Conservation (phyloP, 208 protist genomes). For the Crithidia mellificae region DNA sequence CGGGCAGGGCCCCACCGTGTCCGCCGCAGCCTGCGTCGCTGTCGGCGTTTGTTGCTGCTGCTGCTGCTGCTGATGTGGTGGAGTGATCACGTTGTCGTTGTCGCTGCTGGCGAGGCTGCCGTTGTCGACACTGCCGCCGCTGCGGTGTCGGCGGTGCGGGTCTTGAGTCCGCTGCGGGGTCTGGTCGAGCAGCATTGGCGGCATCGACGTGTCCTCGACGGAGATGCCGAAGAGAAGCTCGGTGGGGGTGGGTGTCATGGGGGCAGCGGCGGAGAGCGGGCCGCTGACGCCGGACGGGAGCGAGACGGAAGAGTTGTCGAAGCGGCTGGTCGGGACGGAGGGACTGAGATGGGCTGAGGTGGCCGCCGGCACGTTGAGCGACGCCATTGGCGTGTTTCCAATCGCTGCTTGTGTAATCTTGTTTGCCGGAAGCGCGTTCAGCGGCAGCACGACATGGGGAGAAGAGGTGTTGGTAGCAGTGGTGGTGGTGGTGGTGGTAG, state of each 20-base stretch:
- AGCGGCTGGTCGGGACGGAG: not conserved
- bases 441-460: constrained; percentile 1
- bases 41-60: not conserved
- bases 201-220: constrained; percentile 7
- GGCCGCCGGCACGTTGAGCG: not conserved
- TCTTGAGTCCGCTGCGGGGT: not conserved
- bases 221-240: constrained; percentile 36
- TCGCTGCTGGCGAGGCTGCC: constrained; percentile 7
- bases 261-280: not conserved
- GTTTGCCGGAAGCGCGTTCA: not conserved
- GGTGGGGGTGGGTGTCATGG: constrained; percentile 4
- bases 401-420: not conserved
- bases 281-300: not conserved
- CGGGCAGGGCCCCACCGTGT: not conserved
- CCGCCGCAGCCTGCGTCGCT: not conserved
- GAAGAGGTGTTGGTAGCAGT: not conserved
- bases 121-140: not conserved
- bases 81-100: not conserved
- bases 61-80: not conserved
- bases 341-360: not conserved
- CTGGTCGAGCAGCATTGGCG: not conserved
- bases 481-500: not conserved
- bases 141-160: not conserved
- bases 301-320: not conserved
- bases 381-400: not conserved